These are phyloP conservation scores for Scedosporium apiospermum DNA, from an alignment of 2,329 filamentous ascomycete genomes.

Conservation along the genomic window DNA sequence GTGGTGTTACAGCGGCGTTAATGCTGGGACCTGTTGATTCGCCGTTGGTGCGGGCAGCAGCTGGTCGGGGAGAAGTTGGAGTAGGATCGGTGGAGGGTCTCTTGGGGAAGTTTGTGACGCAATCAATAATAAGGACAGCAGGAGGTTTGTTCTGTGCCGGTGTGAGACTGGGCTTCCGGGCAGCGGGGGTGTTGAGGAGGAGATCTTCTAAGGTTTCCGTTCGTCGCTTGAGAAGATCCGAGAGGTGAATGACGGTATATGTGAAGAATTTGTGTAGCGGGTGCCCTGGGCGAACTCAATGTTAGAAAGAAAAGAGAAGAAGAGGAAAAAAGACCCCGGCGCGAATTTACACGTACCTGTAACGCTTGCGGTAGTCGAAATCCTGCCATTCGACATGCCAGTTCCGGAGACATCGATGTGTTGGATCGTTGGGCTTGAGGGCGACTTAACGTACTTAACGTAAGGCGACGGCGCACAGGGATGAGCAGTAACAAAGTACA, in stretches of 20 bases:
- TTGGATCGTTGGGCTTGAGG: slow-evolving; percentile 49
- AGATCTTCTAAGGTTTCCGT: slow-evolving; percentile 37
- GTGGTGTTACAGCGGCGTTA: neutral
- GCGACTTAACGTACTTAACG: slow-evolving; percentile 48
- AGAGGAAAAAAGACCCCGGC: neutral
- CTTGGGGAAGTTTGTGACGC: slow-evolving; percentile 43
- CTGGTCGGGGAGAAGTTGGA: slow-evolving; percentile 37
- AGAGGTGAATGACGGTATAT: slow-evolving; percentile 50
- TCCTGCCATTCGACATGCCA: slow-evolving; percentile 28
- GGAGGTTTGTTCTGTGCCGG: slow-evolving; percentile 18
- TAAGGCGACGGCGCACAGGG: slow-evolving; percentile 51
- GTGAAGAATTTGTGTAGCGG: slow-evolving; percentile 55
- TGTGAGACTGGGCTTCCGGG: slow-evolving; percentile 17
- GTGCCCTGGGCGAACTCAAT: slow-evolving; percentile 33
- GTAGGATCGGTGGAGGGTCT: slow-evolving; percentile 29
- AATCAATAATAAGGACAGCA: slow-evolving; percentile 52
- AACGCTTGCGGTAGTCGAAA: slow-evolving; percentile 35
- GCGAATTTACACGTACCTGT: slow-evolving; percentile 27
- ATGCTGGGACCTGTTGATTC: neutral
- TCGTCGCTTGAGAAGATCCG: slow-evolving; percentile 41
- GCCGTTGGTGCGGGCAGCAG: slow-evolving; percentile 5
- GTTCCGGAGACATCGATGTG: slow-evolving; percentile 43
- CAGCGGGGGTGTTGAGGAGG: slow-evolving; percentile 25
- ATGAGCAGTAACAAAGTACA: slow-evolving; percentile 57
- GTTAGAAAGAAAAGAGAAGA: slow-evolving; percentile 6